These are phyloP conservation scores for Colletotrichum incanum DNA, from an alignment of 2,329 filamentous ascomycete genomes.

Conservation along the genomic window DNA sequence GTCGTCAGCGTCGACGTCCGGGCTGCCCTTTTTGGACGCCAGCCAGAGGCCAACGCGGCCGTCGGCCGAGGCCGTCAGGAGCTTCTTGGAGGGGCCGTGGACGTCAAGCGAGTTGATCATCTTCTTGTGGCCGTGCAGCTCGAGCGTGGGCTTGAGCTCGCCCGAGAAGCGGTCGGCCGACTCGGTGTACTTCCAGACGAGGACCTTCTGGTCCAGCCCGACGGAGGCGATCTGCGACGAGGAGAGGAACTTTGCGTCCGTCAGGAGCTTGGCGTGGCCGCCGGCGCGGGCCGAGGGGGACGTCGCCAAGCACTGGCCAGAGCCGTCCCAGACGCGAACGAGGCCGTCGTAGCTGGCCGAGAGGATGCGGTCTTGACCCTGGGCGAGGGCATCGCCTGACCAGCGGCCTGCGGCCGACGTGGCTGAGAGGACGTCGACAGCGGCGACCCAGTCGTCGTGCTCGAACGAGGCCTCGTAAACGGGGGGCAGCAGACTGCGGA, in stretches of 20 bases:
- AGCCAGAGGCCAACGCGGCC: constrained; percentile 92
- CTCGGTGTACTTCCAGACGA: constrained; percentile 91
- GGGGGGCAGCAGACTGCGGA: constrained; percentile 90
- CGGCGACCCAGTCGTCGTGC: constrained; percentile 97
- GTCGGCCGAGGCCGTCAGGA: constrained; percentile 90
- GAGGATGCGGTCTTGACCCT: constrained; percentile 81
- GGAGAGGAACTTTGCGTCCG: constrained; percentile 87
- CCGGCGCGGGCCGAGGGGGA: constrained; percentile 77
- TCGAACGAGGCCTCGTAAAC: constrained; percentile 92
- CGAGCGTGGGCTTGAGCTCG: constrained; percentile 79
- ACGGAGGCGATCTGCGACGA: constrained; percentile 85
- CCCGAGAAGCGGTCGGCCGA: constrained; percentile 72
- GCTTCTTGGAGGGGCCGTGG: constrained; percentile 79
- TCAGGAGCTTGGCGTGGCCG: constrained; percentile 83
- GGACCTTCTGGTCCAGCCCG: constrained; percentile 86
- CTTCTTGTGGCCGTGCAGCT: constrained; percentile 87
- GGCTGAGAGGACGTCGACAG: constrained; percentile 84
- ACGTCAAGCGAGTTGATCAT: constrained; percentile 83
- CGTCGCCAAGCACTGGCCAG: constrained; percentile 86
- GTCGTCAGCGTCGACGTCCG: constrained; percentile 78
- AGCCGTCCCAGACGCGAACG: constrained; percentile 90
- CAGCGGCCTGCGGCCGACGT: constrained; percentile 74
- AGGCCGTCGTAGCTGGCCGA: constrained; percentile 95
- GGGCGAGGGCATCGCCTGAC: constrained; percentile 64
- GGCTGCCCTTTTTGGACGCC: constrained; percentile 81